A percentile compares a stretch with the other conserved stretches of the same genome.
Conservation (phyloP, 2,329 filamentous ascomycete genomes). For the Fusarium pseudograminearum region DNA sequence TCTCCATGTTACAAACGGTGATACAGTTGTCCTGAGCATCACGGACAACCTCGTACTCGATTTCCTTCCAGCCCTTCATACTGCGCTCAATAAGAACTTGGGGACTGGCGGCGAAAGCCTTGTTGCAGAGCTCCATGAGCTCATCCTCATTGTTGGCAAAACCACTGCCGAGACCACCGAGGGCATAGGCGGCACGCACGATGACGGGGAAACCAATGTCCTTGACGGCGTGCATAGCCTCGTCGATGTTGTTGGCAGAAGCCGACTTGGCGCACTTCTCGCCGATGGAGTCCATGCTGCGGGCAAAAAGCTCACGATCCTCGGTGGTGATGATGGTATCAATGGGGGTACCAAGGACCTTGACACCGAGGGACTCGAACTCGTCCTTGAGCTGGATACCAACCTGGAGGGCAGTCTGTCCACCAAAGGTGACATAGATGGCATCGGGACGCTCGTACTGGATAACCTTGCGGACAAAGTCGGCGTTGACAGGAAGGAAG, state of each 20-base stretch:
- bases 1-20: constrained; percentile 99
- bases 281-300: constrained; percentile 97
- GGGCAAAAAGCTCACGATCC: constrained; percentile 95
- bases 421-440: constrained; percentile 98
- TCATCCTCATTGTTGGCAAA: constrained; percentile 91
- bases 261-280: constrained; percentile 99
- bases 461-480: constrained; percentile 98
- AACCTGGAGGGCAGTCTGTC: constrained; percentile 95
- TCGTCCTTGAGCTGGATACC: constrained; percentile 98
- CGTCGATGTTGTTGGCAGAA: constrained; percentile 87
- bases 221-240: constrained; percentile 89
- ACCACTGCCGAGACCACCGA: constrained; percentile 93
- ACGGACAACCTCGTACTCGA: constrained; percentile 98
- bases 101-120: constrained; percentile 93
- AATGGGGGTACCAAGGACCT: constrained; percentile 95
- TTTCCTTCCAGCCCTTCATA: constrained; percentile 99
- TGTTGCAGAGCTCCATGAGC: constrained; percentile 88
- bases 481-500: constrained; percentile 95
- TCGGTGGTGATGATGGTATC: constrained; percentile 99
- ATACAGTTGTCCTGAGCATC: constrained; percentile 98
- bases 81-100: constrained; percentile 97
- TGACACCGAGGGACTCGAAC: constrained; percentile 90
- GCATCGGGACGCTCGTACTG: constrained; percentile 93
- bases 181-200: constrained; percentile 93
- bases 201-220: constrained; percentile 97